Conservation (phyloP, 148 eudicot species). For the Bassia scoparia region DNA sequence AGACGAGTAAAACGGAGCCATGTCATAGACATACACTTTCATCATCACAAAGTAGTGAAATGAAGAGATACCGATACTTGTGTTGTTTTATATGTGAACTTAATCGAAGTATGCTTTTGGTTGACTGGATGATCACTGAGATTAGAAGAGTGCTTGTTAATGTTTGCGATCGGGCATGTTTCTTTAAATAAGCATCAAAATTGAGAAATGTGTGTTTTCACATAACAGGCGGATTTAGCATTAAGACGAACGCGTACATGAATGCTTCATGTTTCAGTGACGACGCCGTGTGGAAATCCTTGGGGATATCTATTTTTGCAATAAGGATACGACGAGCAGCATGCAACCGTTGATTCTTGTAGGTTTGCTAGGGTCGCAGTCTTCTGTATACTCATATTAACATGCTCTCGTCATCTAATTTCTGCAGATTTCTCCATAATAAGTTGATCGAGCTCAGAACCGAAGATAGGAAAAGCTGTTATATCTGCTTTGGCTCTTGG, state of each 20-base stretch:
- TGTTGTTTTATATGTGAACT: no score
- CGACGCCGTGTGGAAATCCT: conserved; percentile 70
- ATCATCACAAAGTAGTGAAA: no score
- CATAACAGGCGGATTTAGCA: conserved; percentile 69
- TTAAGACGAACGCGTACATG: conserved; percentile 70
- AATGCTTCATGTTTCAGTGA: conserved; percentile 88
- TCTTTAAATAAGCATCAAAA: neutral
- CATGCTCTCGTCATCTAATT: conserved; percentile 74
- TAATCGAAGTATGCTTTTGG: no score
- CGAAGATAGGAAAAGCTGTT: conserved; percentile 63
- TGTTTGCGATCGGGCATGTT: neutral
- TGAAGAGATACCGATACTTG: no score
- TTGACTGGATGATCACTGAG: no score
- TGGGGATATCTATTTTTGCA: conserved; percentile 63
- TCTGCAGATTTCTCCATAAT: conserved; percentile 77
- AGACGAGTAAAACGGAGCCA: no score
- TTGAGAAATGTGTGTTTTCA: neutral
- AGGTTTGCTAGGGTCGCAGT: conserved; percentile 72
- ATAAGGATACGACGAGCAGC: conserved; percentile 71
- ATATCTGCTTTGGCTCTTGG: conserved; percentile 67
- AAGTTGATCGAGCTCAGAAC: conserved; percentile 61
- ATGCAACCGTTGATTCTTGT: conserved; percentile 64
- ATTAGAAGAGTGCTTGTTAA: no score
- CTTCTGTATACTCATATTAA: conserved; percentile 77
- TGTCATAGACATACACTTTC: no score